Percentiles rank a stretch among this genome's conserved stretches.
These are phyloP conservation scores for Apiospora saccharicola DNA, from an alignment of 2,329 filamentous ascomycete species.

Conservation along the genomic window DNA sequence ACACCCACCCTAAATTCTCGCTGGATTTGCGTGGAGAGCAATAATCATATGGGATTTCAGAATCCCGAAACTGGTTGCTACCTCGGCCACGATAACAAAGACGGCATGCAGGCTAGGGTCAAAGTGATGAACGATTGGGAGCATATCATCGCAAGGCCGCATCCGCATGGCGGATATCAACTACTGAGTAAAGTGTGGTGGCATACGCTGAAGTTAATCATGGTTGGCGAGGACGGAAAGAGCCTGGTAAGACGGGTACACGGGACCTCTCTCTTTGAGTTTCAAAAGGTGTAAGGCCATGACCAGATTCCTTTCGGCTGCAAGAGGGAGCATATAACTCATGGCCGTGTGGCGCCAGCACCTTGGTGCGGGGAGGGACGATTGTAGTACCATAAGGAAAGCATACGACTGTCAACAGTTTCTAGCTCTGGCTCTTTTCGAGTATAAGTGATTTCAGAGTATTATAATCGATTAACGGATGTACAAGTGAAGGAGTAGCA, in stretches of 20 bases:
- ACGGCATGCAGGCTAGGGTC: not conserved
- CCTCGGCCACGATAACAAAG: slow-evolving; percentile 21
- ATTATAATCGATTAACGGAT: not conserved
- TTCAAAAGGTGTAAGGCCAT: slow-evolving; percentile 19
- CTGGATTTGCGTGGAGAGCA: slow-evolving; percentile 3
- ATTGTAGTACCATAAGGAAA: slow-evolving; percentile 7
- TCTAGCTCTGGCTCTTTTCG: not conserved
- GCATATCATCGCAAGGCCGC: slow-evolving; percentile 23
- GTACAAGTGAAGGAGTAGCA: not conserved
- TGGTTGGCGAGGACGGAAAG: slow-evolving; percentile 23
- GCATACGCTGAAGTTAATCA: slow-evolving; percentile 18
- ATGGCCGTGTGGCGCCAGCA: not conserved
- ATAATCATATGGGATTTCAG: slow-evolving; percentile 2
- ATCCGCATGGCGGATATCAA: slow-evolving; percentile 25
- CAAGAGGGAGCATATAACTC: slow-evolving; percentile 8
- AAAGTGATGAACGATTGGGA: slow-evolving; percentile 14
- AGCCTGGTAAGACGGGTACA: slow-evolving; percentile 22
- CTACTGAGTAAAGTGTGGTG: slow-evolving; percentile 23
- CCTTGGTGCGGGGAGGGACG: not conserved
- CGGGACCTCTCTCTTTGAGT: slow-evolving; percentile 18
- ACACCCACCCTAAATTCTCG: not conserved
- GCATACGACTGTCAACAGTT: slow-evolving; percentile 1
- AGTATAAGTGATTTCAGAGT: not conserved
- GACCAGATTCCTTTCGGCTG: slow-evolving; percentile 12
- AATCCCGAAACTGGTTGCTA: slow-evolving; percentile 18